Conservation (phyloP, 208 protist genomes). For the Herpetomonas muscarum region DNA sequence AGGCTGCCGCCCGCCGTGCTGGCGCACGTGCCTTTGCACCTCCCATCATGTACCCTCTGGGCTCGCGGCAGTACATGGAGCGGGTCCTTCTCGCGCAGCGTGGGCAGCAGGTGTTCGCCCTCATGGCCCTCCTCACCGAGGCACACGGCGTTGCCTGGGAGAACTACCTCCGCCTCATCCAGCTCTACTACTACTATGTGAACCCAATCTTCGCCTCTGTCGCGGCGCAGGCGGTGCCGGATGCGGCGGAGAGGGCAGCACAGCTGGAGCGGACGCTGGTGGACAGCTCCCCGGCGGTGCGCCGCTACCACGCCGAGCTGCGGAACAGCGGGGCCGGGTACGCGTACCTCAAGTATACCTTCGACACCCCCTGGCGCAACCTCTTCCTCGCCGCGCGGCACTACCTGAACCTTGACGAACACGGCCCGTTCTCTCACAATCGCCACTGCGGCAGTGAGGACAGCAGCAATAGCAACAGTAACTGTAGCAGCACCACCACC, state of each 20-base stretch:
- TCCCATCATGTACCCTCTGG: slow-evolving; percentile 18
- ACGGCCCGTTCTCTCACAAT: not conserved
- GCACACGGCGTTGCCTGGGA: slow-evolving; percentile 32
- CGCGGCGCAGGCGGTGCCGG: not conserved
- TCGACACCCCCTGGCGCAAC: slow-evolving; percentile 33
- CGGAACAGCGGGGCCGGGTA: slow-evolving; percentile 9
- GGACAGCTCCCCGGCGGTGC: slow-evolving; percentile 16
- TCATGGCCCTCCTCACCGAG: slow-evolving; percentile 48
- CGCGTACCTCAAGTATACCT: slow-evolving; percentile 28
- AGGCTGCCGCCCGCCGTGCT: not conserved
- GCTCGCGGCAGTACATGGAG: slow-evolving; percentile 45
- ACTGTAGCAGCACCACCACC: slow-evolving; percentile 3
- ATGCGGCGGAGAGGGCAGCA: slow-evolving; percentile 1
- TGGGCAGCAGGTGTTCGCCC: slow-evolving; percentile 48
- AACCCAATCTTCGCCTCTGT: slow-evolving; percentile 24
- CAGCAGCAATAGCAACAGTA: not conserved
- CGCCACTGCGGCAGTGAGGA: not conserved
- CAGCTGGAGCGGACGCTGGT: slow-evolving; percentile 12
- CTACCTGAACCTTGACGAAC: slow-evolving; percentile 24
- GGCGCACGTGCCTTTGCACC: not conserved
- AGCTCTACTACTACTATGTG: slow-evolving; percentile 55
- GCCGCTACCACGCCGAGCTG: slow-evolving; percentile 12
- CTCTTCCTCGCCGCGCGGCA: slow-evolving; percentile 31
- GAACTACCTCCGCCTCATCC: slow-evolving; percentile 28
- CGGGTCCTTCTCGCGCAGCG: slow-evolving; percentile 35